Evolutionary conservation across 768 basidiomycete genomes (phyloP).

Genomic region (Astraeus odoratus): DNA sequence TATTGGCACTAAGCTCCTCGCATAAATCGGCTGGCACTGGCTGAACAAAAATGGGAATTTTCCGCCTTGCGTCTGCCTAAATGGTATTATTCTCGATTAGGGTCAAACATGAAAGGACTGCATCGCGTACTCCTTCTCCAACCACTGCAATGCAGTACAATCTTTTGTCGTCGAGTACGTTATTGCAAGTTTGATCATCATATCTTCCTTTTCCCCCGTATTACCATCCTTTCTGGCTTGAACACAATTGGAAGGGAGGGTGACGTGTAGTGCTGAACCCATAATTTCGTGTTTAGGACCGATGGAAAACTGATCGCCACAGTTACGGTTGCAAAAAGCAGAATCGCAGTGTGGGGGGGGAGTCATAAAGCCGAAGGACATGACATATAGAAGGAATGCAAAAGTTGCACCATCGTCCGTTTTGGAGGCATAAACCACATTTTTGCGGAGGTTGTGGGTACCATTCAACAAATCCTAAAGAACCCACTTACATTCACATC

Average conservation of each 20-base stretch:
- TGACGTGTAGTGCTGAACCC: slow-evolving; percentile 68
- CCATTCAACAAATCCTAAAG: not conserved
- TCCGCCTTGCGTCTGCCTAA: slow-evolving; percentile 81
- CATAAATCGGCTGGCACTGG: slow-evolving; percentile 90
- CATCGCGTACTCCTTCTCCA: slow-evolving; percentile 60
- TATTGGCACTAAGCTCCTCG: slow-evolving; percentile 68
- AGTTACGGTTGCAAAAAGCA: not conserved
- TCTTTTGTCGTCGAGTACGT: slow-evolving; percentile 68
- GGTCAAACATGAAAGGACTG: not conserved
- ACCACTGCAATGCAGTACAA: slow-evolving; percentile 82
- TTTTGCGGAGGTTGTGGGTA: no score
- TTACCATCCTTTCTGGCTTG: no score
- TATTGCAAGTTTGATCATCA: slow-evolving; percentile 42
- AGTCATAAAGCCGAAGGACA: no score
- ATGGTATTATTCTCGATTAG: not conserved
- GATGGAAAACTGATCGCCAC: slow-evolving; percentile 39
- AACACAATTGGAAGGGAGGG: no score
- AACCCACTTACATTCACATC: slow-evolving; percentile 36
- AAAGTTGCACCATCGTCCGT: not conserved
- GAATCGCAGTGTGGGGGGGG: not conserved
- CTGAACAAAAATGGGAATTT: slow-evolving; percentile 83
- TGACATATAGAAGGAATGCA: not conserved
- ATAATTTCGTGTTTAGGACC: slow-evolving; percentile 58
- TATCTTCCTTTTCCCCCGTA: slow-evolving; percentile 27
- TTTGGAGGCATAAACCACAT: no score